A percentile compares a stretch with the other conserved stretches of the same genome.
Evolutionary conservation across 2,329 filamentous ascomycete genomes (phyloP).

Genomic region (Thermochaetoides dissita): DNA sequence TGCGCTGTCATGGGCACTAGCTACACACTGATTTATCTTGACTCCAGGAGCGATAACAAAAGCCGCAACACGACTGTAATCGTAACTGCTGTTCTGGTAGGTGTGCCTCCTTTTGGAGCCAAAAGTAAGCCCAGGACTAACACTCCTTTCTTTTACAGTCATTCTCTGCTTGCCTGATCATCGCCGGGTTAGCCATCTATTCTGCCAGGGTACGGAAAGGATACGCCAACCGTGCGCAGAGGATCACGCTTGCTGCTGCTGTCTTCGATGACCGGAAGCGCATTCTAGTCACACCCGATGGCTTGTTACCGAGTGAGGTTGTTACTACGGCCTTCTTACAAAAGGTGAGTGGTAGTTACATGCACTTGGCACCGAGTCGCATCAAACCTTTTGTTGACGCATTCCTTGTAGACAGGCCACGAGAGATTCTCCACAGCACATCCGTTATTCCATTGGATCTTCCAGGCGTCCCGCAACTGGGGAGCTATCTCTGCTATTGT

Average conservation of each 20-base stretch:
- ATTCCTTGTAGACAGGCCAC: slow-evolving; percentile 36
- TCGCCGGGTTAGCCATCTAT: slow-evolving; percentile 41
- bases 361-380: neutral
- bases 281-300: slow-evolving; percentile 56
- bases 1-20: slow-evolving; percentile 57
- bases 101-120: slow-evolving; percentile 14
- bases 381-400: neutral
- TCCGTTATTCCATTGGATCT: slow-evolving; percentile 77
- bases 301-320: slow-evolving; percentile 55
- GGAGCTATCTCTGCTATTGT: slow-evolving; percentile 51
- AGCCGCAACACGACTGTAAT: slow-evolving; percentile 55
- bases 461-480: slow-evolving; percentile 70
- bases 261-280: slow-evolving; percentile 54
- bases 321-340: slow-evolving; percentile 68
- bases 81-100: slow-evolving; percentile 57
- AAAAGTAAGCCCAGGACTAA: slow-evolving; percentile 2
- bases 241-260: slow-evolving; percentile 44
- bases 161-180: slow-evolving; percentile 44
- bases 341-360: slow-evolving; percentile 26
- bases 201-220: slow-evolving; percentile 37
- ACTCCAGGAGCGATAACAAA: slow-evolving; percentile 26
- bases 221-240: slow-evolving; percentile 45
- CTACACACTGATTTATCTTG: slow-evolving; percentile 43
- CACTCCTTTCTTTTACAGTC: slow-evolving; percentile 30
- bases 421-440: slow-evolving; percentile 67